Base-by-base conservation (phyloP, 2,329 filamentous ascomycete species). In the Sporothrix globosa region DNA sequence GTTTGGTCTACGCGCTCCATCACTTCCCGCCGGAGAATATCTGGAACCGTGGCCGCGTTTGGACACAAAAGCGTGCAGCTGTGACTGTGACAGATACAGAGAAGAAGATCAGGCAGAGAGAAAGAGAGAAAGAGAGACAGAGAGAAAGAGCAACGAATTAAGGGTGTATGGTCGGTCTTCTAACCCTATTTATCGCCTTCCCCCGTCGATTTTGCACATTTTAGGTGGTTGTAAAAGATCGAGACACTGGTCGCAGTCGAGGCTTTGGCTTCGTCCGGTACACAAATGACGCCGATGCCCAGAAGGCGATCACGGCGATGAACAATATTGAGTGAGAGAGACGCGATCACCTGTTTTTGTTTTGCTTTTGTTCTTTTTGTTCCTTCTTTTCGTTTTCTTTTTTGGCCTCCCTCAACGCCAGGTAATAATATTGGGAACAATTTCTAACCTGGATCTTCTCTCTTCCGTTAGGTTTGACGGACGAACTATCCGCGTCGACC, bases 241-340 rank as follows among this genome's bases (percentile, higher is more conserved):
- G 94, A 78, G 95, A 98, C 79, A 97, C 95, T 78, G 92, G 93
- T 77, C 93, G 95, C 81, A 97, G 94, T 86, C 92, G 96, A 81
- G 96, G 96, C 72, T 99, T 98, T 80, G 96, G 96, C 63, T 98
- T 98, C 81, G 95, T 99, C 74, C 92, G 94, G 76, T 99, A 95
- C 82, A 83, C 88, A 67, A 88, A 89, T 74, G 92, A 94, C 74
- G 82, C 84, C 60, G 91, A 94, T 80, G 92, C 92, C 73, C 89
- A 93, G 77, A 86, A 86, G 75, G 92, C 92, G 56, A 95, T 95
- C 79, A 81, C 84, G 60, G 83, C 84, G 74, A 94, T 96, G 92
- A 95, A 96, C 85, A 93, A 94, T 79, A 84, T 92, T 76, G 93
- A 97, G 95, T 97, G 86, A 81, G 92, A 79, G 58, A 69, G 69